Evolutionary conservation across 106 monocot species (phyloP).

Genomic region (Ottelia alismoides): DNA sequence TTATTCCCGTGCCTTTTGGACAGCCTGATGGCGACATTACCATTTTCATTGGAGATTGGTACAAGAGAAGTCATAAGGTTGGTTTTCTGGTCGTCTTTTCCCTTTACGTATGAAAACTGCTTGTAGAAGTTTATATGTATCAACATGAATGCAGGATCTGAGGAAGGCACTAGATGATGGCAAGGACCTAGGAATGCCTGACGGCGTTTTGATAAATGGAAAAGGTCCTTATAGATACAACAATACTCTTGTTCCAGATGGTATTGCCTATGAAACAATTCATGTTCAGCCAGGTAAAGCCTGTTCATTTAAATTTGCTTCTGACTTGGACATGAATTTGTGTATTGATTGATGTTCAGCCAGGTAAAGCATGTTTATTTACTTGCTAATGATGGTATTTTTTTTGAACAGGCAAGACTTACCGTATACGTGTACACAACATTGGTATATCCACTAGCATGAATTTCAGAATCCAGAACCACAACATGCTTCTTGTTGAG

Average conservation of each 20-base stretch:
- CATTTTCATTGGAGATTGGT: constrained; percentile 84
- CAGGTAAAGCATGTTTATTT: background rate
- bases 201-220: constrained; percentile 80
- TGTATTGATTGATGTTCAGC: background rate
- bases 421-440: constrained; percentile 67
- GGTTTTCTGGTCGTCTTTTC: too few relatives aligned
- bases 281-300: constrained; percentile 68
- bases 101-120: too few relatives aligned
- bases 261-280: constrained; percentile 48
- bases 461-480: constrained; percentile 77
- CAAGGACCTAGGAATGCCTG: constrained; percentile 62
- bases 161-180: constrained; percentile 69
- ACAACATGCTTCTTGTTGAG: constrained; percentile 69
- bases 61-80: constrained; percentile 51
- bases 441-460: constrained; percentile 61
- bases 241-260: constrained; percentile 46
- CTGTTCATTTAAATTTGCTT: too few relatives aligned
- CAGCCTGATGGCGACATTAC: constrained; percentile 69
- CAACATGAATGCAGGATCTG: too few relatives aligned
- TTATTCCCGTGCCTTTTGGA: constrained; percentile 61
- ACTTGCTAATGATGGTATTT: too few relatives aligned
- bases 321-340: too few relatives aligned
- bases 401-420: constrained; percentile 54
- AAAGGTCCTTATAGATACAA: constrained; percentile 78
- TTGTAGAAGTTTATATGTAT: too few relatives aligned